A percentile compares a stretch with the other conserved stretches of the same genome.
These are phyloP conservation scores for Medicago ruthenica DNA, from an alignment of 306 rosid species.

Conservation along the genomic window DNA sequence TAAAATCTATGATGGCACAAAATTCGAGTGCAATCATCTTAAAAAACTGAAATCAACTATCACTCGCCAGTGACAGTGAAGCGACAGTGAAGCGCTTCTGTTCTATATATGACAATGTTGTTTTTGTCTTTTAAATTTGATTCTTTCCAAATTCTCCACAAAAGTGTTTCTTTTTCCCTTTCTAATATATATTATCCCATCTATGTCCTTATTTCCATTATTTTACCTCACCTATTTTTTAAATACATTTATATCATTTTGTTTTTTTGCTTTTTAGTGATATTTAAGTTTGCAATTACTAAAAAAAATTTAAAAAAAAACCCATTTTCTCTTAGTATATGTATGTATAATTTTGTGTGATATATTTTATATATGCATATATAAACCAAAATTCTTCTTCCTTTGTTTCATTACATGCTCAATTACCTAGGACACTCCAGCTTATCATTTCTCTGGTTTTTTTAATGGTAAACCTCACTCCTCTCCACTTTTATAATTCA, in stretches of 20 bases:
- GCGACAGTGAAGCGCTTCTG: background rate
- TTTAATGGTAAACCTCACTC: constrained; percentile 46
- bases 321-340: background rate
- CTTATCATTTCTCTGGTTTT: constrained; percentile 46
- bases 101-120: background rate
- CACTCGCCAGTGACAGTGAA: too few relatives aligned
- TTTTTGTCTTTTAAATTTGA: background rate
- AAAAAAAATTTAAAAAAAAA: too few relatives aligned
- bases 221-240: background rate
- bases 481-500: constrained; percentile 18
- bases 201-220: background rate
- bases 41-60: too few relatives aligned
- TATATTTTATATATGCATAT: background rate
- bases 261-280: too few relatives aligned
- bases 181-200: background rate
- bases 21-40: too few relatives aligned
- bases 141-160: background rate
- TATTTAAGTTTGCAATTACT: too few relatives aligned
- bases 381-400: background rate
- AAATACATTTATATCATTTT: background rate
- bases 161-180: background rate
- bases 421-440: constrained; percentile 16
- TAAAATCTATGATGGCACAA: too few relatives aligned
- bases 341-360: background rate
- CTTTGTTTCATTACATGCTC: background rate